A percentile compares a stretch with the other conserved stretches of the same genome.
phyloP scores from a whole-genome alignment of 1,284 basidiomycete genomes.

The Ganoderma multipileum region DNA sequence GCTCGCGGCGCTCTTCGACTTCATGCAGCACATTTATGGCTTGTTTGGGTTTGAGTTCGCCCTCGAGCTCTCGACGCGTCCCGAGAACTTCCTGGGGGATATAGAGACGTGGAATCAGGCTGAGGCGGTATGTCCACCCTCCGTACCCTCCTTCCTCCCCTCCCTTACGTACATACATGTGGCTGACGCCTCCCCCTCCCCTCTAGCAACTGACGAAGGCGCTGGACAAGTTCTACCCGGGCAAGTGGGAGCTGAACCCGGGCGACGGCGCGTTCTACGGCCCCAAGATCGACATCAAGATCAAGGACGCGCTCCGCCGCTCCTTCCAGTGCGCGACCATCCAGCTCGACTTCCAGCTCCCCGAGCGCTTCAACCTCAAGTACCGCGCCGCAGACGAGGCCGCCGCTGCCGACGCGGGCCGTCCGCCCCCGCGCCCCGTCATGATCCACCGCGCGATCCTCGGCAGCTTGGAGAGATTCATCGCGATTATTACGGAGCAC shows the following conservation, averaged over 20 bases:
- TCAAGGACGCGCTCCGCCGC: conserved; percentile 90
- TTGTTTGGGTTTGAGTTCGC: conserved; percentile 98
- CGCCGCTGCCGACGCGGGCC: conserved; percentile 53
- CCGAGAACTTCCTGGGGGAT: conserved; percentile 93
- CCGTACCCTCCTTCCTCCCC: neutral
- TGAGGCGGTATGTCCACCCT: conserved; percentile 74
- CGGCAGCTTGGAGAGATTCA: conserved; percentile 95
- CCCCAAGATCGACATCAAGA: conserved; percentile 98
- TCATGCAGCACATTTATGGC: conserved; percentile 94
- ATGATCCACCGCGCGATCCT: conserved; percentile 99
- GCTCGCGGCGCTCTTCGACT: conserved; percentile 90
- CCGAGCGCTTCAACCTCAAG: conserved; percentile 96
- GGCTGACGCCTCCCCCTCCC: neutral
- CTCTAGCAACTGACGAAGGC: conserved; percentile 83
- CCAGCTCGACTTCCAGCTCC: conserved; percentile 99
- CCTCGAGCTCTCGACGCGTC: conserved; percentile 95
- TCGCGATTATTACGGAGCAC: conserved; percentile 97
- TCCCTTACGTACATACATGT: neutral
- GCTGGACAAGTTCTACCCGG: conserved; percentile 88
- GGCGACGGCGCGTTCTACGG: conserved; percentile 98
- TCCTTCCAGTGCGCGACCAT: conserved; percentile 99
- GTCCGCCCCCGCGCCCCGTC: conserved; percentile 81
- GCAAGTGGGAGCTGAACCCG: conserved; percentile 93
- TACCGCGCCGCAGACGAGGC: conserved; percentile 83
- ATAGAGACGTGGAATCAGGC: conserved; percentile 92